Evolutionary conservation across 805 yeast species (phyloP), one percentile per base, ranked within the genome.

Genomic region (Candida nonsorbophila): DNA sequence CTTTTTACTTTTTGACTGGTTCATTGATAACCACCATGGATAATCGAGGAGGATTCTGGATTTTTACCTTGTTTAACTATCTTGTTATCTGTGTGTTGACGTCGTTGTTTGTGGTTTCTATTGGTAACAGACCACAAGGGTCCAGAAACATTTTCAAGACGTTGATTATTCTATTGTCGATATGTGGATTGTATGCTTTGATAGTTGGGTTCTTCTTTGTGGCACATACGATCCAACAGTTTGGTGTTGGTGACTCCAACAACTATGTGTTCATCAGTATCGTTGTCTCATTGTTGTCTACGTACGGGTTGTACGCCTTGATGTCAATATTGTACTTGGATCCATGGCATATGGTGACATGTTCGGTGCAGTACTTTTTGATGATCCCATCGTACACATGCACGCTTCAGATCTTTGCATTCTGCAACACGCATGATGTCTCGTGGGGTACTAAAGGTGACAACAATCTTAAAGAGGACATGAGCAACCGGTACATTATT

Each of bases 391-490:
- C 94, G 0, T 90, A 87, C 53, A 83, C 94, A 4, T 85, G 95
- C 60, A 80, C 95, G 2, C 65, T 90, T 33, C 97, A 90, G 58
- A 87, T 92, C 35, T 90, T 87, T 62, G 97, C 98, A 1, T 87
- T 90, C 58, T 90, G 98, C 64, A 90, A 90, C 55, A 90, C 97
- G 3, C 97, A 90, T 59, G 98, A 90, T 66, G 95, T 92, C 28
- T 84, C 96, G 0, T 90, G 98, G 98, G 98, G 98, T 58, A 90
- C 98, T 2, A 90, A 90, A 53, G 98, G 98, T 42, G 96, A 88
- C 37, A 83, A 80, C 40, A 74, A 73, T 36, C 81, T 77, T 25
- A 51, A 55, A 21, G 72, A 76, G 12, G 74, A 75, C 40, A 81
- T 74, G 37, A 64, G 80, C 20, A 88, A 94, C 27, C 79, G 84